Evolutionary conservation across 2,329 filamentous ascomycete genomes (phyloP).

Genomic region (Lachnellula hyalina): DNA sequence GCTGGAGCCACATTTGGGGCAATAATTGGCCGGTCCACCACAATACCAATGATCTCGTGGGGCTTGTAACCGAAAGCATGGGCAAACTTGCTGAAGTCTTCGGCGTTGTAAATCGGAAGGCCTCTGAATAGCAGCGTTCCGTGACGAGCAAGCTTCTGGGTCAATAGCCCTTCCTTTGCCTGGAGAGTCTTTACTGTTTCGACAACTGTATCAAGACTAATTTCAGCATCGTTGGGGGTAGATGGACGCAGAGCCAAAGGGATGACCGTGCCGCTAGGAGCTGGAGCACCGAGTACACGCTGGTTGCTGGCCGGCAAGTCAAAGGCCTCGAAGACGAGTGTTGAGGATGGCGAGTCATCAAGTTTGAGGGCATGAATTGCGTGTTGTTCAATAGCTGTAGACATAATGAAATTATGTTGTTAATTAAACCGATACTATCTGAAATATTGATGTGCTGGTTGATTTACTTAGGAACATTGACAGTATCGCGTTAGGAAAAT

Average conservation of each 20-base stretch:
- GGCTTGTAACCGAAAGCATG: constrained; percentile 43
- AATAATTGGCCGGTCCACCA: constrained; percentile 40
- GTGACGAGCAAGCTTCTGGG: constrained; percentile 38
- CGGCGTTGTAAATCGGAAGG: constrained; percentile 39
- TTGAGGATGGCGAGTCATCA: neutral
- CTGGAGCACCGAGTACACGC: neutral
- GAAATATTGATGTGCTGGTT: no score
- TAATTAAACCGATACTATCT: no score
- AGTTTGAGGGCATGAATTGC: neutral
- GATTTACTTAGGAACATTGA: no score
- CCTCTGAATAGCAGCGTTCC: constrained; percentile 43
- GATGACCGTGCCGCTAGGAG: neutral
- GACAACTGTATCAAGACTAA: neutral
- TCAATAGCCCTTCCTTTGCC: constrained; percentile 32
- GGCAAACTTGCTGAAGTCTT: constrained; percentile 44
- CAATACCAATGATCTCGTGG: constrained; percentile 47
- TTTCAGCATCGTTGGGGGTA: neutral
- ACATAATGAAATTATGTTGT: neutral
- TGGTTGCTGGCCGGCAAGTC: neutral
- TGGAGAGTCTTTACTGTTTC: constrained; percentile 35
- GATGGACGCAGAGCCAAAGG: neutral
- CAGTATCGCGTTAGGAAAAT: no score
- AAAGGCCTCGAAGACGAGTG: neutral
- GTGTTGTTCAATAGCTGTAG: neutral
- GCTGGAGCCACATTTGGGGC: constrained; percentile 42